These are phyloP conservation scores for Apiotrichum mycotoxinovorans DNA, from an alignment of 1,284 basidiomycete genomes.

Conservation along the genomic window DNA sequence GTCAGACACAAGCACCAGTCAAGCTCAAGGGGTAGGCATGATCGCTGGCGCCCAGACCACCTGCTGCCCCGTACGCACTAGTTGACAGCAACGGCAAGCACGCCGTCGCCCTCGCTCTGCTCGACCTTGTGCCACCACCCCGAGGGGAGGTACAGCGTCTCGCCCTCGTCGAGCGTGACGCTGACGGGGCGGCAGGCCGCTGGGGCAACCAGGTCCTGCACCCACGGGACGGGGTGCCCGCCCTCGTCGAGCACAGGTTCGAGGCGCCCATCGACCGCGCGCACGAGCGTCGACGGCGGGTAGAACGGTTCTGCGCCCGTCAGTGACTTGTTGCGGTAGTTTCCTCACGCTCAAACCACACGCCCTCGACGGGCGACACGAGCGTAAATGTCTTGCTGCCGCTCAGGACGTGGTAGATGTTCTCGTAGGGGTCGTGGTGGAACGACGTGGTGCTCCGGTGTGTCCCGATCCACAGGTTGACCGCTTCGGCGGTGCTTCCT, in stretches of 20 bases:
- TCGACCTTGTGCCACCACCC: constrained; percentile 92
- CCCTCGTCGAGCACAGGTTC: constrained; percentile 35
- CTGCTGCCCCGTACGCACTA: constrained; percentile 64
- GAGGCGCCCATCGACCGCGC: constrained; percentile 15
- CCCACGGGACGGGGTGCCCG: constrained; percentile 61
- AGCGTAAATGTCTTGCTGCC: constrained; percentile 81
- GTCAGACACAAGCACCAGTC: not conserved
- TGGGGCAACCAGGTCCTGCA: constrained; percentile 58
- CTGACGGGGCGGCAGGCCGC: constrained; percentile 62
- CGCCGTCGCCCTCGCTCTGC: constrained; percentile 53
- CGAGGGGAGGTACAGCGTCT: constrained; percentile 80
- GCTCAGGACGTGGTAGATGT: constrained; percentile 79
- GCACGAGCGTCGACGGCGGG: constrained; percentile 32
- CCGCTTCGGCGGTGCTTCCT: constrained; percentile 73
- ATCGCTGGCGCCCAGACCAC: not conserved
- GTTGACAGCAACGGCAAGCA: constrained; percentile 67
- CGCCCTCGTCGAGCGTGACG: constrained; percentile 65
- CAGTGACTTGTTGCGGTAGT: constrained; percentile 37
- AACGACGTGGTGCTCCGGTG: constrained; percentile 71
- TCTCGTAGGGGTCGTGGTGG: constrained; percentile 74
- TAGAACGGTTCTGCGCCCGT: constrained; percentile 35
- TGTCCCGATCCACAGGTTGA: constrained; percentile 87
- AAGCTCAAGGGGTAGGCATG: no score
- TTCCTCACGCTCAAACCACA: constrained; percentile 69
- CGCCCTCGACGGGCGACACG: constrained; percentile 79